Conservation (phyloP, 495 filamentous ascomycete genomes). For the Penicillium soppii region DNA sequence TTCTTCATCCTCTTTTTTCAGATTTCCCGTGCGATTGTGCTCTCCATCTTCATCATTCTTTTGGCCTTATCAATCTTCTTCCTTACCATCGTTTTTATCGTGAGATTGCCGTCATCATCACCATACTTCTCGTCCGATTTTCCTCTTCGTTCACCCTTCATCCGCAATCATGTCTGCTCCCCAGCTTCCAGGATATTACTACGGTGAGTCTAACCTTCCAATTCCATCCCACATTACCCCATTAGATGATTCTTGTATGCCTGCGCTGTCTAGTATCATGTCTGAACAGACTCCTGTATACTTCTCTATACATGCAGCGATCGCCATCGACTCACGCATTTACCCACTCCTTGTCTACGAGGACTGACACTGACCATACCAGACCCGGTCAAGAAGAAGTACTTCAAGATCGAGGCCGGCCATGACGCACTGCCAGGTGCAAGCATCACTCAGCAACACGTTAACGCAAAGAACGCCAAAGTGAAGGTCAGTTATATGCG, state of each 20-base stretch:
- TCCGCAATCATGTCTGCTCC: conserved; percentile 52
- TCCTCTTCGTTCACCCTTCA: neutral
- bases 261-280: neutral
- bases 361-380: neutral
- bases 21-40: too few species aligned
- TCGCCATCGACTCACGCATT: neutral
- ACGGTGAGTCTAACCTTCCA: conserved; percentile 25
- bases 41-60: too few species aligned
- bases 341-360: neutral
- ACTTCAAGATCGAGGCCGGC: conserved; percentile 54
- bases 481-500: too few species aligned
- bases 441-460: conserved; percentile 47
- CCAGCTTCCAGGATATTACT: conserved; percentile 50
- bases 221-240: too few species aligned
- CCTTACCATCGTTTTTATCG: too few species aligned
- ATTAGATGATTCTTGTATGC: too few species aligned
- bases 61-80: too few species aligned
- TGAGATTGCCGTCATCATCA: too few species aligned
- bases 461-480: conserved; percentile 35
- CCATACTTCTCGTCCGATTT: neutral
- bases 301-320: neutral
- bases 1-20: too few species aligned
- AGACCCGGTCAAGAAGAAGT: conserved; percentile 56
- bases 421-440: conserved; percentile 44
- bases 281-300: too few species aligned